These are phyloP conservation scores for Gossypium trilobum DNA, from an alignment of 441 rosid species.

Conservation along the genomic window DNA sequence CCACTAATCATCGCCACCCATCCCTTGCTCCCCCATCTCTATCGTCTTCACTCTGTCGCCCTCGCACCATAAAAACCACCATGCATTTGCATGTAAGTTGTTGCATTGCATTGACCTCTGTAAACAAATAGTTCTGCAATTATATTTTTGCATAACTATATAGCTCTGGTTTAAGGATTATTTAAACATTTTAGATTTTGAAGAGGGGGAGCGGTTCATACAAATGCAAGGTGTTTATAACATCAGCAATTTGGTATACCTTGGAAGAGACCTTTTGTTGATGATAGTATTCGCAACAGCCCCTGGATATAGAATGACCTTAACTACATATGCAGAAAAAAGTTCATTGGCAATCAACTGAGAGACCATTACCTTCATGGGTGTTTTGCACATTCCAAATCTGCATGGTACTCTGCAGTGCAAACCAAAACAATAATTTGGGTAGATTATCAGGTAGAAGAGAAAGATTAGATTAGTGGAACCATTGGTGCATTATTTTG, in stretches of 20 bases:
- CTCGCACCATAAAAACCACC: no score
- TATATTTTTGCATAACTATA: not conserved
- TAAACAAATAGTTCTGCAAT: not conserved
- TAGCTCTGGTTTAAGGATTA: not conserved
- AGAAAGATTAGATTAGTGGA: no score
- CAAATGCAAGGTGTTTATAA: conserved; percentile 21
- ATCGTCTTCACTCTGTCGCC: no score
- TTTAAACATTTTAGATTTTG: not conserved
- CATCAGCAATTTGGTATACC: conserved; percentile 28
- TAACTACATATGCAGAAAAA: conserved; percentile 41
- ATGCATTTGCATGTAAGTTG: not conserved
- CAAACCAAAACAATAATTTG: not conserved
- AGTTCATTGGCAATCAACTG: conserved; percentile 45
- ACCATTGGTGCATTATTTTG: no score
- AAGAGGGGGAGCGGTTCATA: no score
- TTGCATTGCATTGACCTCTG: not conserved
- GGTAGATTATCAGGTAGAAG: no score
- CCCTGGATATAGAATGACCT: conserved; percentile 63
- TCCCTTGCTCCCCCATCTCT: no score
- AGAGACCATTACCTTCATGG: conserved; percentile 49
- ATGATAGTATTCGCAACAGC: conserved; percentile 39
- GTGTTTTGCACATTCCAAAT: conserved; percentile 54
- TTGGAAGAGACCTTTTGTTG: conserved; percentile 26
- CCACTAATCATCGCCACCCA: no score
- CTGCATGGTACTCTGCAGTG: conserved; percentile 49